Conservation (phyloP, 2,329 filamentous ascomycete genomes). For the Exophiala sideris region DNA sequence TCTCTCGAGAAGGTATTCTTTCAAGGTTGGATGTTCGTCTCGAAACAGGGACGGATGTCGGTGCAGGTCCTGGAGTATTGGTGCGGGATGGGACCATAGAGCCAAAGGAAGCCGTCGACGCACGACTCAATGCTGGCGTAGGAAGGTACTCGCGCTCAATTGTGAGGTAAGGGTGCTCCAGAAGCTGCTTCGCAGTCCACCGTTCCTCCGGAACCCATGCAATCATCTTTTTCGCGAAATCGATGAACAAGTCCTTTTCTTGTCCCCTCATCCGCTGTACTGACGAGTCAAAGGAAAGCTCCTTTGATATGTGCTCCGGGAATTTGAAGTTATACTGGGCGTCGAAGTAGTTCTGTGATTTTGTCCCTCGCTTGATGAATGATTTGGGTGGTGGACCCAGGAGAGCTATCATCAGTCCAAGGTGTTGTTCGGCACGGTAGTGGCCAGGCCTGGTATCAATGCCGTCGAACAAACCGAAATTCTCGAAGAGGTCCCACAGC, state of each 20-base stretch:
- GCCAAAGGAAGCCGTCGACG: conserved; percentile 19
- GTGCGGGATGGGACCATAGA: conserved; percentile 17
- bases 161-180: conserved; percentile 36
- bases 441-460: conserved; percentile 35
- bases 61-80: conserved; percentile 13
- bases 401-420: conserved; percentile 45
- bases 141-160: conserved; percentile 20
- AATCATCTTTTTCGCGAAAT: conserved; percentile 37
- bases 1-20: background rate
- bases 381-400: conserved; percentile 39
- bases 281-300: conserved; percentile 21
- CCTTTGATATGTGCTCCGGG: conserved; percentile 21
- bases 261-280: conserved; percentile 30
- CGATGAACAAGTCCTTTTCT: conserved; percentile 34
- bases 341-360: conserved; percentile 33
- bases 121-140: conserved; percentile 17
- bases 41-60: conserved; percentile 2
- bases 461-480: conserved; percentile 37
- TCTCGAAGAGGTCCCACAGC: conserved; percentile 40
- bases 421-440: conserved; percentile 38
- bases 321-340: conserved; percentile 23
- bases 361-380: conserved; percentile 33
- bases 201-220: conserved; percentile 36
- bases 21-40: conserved; percentile 4
- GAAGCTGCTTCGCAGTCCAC: conserved; percentile 36